Evolutionary conservation across 148 eudicot genomes (phyloP).

Genomic region (Rhododendron mucronatum): DNA sequence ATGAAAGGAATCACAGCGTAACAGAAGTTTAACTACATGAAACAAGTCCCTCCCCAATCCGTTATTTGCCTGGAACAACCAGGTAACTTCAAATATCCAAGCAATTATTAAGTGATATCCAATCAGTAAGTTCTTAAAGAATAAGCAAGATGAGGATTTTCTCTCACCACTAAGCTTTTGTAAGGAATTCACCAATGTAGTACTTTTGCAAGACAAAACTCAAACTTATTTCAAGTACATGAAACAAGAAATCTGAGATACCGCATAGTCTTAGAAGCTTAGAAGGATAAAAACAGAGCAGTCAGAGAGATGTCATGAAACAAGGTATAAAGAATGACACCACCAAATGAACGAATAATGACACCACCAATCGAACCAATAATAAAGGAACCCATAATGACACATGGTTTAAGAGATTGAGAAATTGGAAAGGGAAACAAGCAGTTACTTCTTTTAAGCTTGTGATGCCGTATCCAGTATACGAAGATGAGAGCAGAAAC

Average conservation of each 20-base stretch:
- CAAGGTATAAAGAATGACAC: not conserved
- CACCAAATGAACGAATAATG: not conserved
- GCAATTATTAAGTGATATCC: not conserved
- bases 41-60: not conserved
- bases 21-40: not conserved
- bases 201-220: not conserved
- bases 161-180: not conserved
- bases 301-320: not conserved
- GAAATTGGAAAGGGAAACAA: not conserved
- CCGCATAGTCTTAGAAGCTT: not conserved
- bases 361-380: not conserved
- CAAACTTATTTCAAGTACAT: not conserved
- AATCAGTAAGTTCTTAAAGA: not conserved
- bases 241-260: not conserved
- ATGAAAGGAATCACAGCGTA: not conserved
- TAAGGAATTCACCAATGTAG: not conserved
- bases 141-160: not conserved
- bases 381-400: not conserved
- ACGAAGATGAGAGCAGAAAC: conserved; percentile 84
- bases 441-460: conserved; percentile 72
- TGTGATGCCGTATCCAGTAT: conserved; percentile 84
- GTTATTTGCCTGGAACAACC: not conserved
- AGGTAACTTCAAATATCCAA: not conserved
- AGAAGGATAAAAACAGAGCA: not conserved
- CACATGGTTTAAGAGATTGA: not conserved